Conservation (phyloP, 345 rosid genomes). For the Eucalyptus leucophloia region DNA sequence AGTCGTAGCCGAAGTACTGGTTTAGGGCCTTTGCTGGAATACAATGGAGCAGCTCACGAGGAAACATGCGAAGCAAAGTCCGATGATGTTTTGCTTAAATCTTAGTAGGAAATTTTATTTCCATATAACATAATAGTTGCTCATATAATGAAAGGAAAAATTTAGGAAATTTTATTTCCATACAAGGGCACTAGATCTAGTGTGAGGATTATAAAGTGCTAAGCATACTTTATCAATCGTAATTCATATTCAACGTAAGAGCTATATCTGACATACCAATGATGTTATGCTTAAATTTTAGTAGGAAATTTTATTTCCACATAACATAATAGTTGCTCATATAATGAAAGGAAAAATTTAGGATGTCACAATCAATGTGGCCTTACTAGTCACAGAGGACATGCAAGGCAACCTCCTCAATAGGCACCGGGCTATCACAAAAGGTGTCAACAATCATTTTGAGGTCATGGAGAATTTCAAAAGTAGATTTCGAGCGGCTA, state of each 20-base stretch:
- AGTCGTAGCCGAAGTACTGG: slow-evolving; percentile 58
- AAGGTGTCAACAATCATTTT: neutral
- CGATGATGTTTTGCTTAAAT: too few species aligned
- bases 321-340: neutral
- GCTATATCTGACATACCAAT: neutral
- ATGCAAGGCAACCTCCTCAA: neutral
- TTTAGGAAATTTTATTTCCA: too few species aligned
- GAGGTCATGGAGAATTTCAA: neutral
- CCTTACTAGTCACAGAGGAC: neutral
- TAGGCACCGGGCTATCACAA: neutral
- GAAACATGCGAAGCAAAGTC: slow-evolving; percentile 91
- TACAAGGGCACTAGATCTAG: neutral
- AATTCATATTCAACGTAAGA: neutral
- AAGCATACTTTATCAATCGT: too few species aligned
- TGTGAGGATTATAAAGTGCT: neutral
- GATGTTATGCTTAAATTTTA: too few species aligned
- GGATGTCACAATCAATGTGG: too few species aligned
- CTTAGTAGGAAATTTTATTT: too few species aligned
- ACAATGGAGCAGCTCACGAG: slow-evolving; percentile 87
- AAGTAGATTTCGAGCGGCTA: neutral
- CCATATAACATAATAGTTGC: too few species aligned
- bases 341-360: neutral
- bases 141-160: too few species aligned
- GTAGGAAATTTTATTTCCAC: neutral
- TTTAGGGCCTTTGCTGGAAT: slow-evolving; percentile 87